Evolutionary conservation across 805 yeast species (phyloP).

Genomic region (Metschnikowia corniflorae): DNA sequence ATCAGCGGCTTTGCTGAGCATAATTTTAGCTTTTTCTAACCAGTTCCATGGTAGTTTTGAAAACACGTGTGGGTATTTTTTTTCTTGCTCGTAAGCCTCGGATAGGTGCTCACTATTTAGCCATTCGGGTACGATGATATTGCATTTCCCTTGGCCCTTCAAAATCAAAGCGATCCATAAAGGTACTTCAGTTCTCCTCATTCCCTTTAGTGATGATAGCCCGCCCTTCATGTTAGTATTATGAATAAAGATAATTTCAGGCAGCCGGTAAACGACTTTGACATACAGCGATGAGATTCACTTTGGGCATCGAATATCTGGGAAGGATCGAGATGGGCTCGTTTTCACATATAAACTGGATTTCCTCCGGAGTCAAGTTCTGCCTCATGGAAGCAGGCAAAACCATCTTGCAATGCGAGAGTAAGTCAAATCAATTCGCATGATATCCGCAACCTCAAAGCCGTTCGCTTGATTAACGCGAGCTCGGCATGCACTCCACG

Average conservation of each 20-base stretch:
- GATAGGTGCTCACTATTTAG: constrained; percentile 53
- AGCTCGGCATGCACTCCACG: no score
- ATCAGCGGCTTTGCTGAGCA: constrained; percentile 69
- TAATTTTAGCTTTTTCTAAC: constrained; percentile 73
- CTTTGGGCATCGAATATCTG: constrained; percentile 62
- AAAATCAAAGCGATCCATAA: constrained; percentile 84
- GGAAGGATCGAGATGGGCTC: constrained; percentile 74
- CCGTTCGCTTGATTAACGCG: no score
- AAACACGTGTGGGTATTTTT: constrained; percentile 53
- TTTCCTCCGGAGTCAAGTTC: constrained; percentile 70
- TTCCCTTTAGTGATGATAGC: constrained; percentile 60
- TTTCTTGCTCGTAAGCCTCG: constrained; percentile 63
- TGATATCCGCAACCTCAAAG: no score
- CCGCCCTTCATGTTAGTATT: constrained; percentile 32
- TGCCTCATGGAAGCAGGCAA: constrained; percentile 15
- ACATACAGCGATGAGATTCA: constrained; percentile 61
- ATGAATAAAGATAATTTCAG: not conserved
- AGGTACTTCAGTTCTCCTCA: constrained; percentile 69
- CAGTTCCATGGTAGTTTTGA: constrained; percentile 81
- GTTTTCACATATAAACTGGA: constrained; percentile 83
- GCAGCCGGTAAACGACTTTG: not conserved
- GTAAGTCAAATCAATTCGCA: no score
- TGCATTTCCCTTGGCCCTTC: constrained; percentile 82
- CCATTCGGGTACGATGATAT: constrained; percentile 86
- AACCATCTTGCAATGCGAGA: no score